Conservation (phyloP, 2,329 filamentous ascomycete genomes). For the Pseudocercospora fijiensis region DNA sequence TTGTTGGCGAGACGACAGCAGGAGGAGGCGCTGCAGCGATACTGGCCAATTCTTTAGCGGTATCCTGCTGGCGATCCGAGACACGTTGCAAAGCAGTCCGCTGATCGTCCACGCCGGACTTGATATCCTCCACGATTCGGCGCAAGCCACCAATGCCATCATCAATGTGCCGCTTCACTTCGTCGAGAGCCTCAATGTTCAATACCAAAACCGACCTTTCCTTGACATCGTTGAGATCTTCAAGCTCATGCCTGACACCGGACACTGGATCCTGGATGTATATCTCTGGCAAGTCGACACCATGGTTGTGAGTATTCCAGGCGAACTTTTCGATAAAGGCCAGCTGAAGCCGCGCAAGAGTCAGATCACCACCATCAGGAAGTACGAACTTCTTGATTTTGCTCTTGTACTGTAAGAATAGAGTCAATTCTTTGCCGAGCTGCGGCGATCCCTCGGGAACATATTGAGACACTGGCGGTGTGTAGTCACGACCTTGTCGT, state of each 20-base stretch:
- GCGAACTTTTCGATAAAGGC: slow-evolving; percentile 99
- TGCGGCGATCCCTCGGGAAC: slow-evolving; percentile 63
- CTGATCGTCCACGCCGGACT: slow-evolving; percentile 80
- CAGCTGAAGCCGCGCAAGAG: slow-evolving; percentile 82
- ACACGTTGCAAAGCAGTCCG: slow-evolving; percentile 78
- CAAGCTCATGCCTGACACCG: slow-evolving; percentile 92
- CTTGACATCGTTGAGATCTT: slow-evolving; percentile 89
- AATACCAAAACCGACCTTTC: slow-evolving; percentile 92
- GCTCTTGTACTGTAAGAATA: slow-evolving; percentile 95
- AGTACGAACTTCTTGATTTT: slow-evolving; percentile 96
- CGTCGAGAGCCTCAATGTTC: slow-evolving; percentile 88
- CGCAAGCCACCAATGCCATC: slow-evolving; percentile 81
- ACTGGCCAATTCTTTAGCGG: slow-evolving; percentile 79
- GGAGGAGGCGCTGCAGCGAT: slow-evolving; percentile 54
- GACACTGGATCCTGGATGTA: slow-evolving; percentile 96
- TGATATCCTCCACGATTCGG: slow-evolving; percentile 80
- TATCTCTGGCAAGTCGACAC: slow-evolving; percentile 88
- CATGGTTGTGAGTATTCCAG: slow-evolving; percentile 96
- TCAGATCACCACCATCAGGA: slow-evolving; percentile 79
- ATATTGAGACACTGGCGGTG: slow-evolving; percentile 46
- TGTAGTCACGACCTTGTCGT: slow-evolving; percentile 28
- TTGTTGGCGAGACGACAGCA: slow-evolving; percentile 35
- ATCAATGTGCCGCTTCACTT: slow-evolving; percentile 94
- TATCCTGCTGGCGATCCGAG: slow-evolving; percentile 85
- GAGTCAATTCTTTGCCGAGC: slow-evolving; percentile 79